phyloP scores from a whole-genome alignment of 306 rosid species.

The Herpetospermum pedunculosum region DNA sequence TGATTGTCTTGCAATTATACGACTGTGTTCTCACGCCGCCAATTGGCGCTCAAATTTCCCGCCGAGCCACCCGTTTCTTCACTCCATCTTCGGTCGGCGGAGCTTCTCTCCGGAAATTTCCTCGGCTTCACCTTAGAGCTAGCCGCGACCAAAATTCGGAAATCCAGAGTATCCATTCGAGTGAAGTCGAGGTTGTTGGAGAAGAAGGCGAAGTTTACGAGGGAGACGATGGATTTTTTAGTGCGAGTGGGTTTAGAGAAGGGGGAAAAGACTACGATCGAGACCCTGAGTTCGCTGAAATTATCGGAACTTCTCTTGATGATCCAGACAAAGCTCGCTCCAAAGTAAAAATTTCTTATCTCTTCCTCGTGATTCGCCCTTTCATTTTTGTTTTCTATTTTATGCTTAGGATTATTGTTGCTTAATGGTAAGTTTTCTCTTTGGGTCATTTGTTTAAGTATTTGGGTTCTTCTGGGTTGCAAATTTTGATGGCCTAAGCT shows the following conservation, averaged over 20 bases:
- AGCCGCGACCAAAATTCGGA: slow-evolving; percentile 15
- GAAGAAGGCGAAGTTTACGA: slow-evolving; percentile 15
- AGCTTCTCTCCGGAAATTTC: background rate
- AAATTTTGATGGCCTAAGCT: background rate
- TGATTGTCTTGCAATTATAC: background rate
- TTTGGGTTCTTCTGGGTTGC: background rate
- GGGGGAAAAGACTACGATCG: slow-evolving; percentile 50
- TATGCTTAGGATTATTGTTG: background rate
- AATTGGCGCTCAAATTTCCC: slow-evolving; percentile 12
- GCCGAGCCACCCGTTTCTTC: slow-evolving; percentile 10
- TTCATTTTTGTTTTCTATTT: background rate
- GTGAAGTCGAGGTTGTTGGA: slow-evolving; percentile 18
- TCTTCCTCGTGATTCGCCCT: background rate
- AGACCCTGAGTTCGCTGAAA: slow-evolving; percentile 81
- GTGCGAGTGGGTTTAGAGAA: slow-evolving; percentile 24
- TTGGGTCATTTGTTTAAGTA: background rate
- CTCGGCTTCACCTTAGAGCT: slow-evolving; percentile 13
- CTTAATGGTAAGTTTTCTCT: background rate
- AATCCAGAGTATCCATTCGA: slow-evolving; percentile 14
- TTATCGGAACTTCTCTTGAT: slow-evolving; percentile 52
- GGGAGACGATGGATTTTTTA: slow-evolving; percentile 24
- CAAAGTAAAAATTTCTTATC: slow-evolving; percentile 34
- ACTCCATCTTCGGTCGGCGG: slow-evolving; percentile 14
- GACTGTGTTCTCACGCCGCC: slow-evolving; percentile 9
- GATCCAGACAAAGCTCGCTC: slow-evolving; percentile 66